These are phyloP conservation scores for Ehretia macrophylla DNA, from an alignment of 257 asterid species.

Conservation along the genomic window DNA sequence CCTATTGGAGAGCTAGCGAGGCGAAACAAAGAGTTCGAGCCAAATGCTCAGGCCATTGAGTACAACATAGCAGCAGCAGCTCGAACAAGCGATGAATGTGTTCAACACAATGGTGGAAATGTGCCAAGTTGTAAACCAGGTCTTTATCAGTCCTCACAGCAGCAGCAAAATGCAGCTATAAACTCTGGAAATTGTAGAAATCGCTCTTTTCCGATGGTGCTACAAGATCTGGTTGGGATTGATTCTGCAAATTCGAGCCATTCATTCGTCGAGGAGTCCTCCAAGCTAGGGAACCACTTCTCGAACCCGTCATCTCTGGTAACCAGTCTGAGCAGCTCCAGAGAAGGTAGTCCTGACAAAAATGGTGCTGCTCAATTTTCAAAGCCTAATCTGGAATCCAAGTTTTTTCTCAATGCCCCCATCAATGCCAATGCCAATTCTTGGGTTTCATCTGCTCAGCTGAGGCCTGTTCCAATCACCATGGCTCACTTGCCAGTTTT, in stretches of 20 bases:
- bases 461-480: constrained; percentile 41
- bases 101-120: constrained; percentile 12
- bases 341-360: constrained; percentile 80
- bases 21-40: constrained; percentile 38
- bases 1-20: constrained; percentile 33
- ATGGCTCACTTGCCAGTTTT: constrained; percentile 65
- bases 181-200: constrained; percentile 19
- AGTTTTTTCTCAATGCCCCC: constrained; percentile 19
- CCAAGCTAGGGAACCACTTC: constrained; percentile 29
- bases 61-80: constrained; percentile 4
- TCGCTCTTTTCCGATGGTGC: constrained; percentile 23
- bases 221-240: constrained; percentile 45
- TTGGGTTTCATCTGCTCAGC: constrained; percentile 43
- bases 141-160: constrained; percentile 14
- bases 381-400: constrained; percentile 19
- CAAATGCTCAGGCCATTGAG: constrained; percentile 9
- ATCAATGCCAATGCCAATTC: constrained; percentile 18
- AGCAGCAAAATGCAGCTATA: constrained; percentile 23
- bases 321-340: constrained; percentile 59
- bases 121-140: constrained; percentile 32
- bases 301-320: constrained; percentile 58
- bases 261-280: constrained; percentile 12
- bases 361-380: constrained; percentile 7
- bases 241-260: constrained; percentile 4
- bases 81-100: background rate